Evolutionary conservation across 164 flowering plant species (phyloP), one percentile per base, ranked within the genome.

Genomic region (Tetracentron sinense): DNA sequence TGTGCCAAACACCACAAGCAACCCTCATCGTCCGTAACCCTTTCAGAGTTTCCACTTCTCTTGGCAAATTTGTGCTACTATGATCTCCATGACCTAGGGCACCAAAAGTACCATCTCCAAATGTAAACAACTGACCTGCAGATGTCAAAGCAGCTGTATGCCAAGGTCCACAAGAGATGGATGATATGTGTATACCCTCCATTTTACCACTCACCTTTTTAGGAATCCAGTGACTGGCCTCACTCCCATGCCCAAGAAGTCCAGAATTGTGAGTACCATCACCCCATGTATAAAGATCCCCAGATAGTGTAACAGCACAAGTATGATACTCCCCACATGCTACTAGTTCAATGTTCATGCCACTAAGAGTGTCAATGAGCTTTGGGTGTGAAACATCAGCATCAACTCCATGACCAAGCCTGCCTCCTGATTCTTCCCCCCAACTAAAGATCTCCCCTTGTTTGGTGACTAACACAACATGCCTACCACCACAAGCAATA

Each of bases 31-130:
- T 80, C 49, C 88, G 67, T 28, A 75, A 58, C 57, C 96, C 99
- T 70, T 60, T 82, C 54, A 94, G 76, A 54, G 82, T 46, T 61
- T 85, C 88, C 50, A 94, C 96, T 77, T 87, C 95, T 60, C 90
- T 79, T 15, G 97, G 99, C 63, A 71, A 60, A 58, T 35, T 73
- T 33, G 70, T 68, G 72, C 82, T 76, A 56, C 47, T 60, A 44
- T 69, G 82, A 72, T 86, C 85, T 56, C 99, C 99, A 70, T 94
- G 97, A 25, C 99, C 99, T 15, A 94, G 74, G 54, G 84, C 95
- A 47, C 99, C 99, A 78, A 94, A 94, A 56, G 90, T 85, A 54
- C 98, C 98, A 70, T 91, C 98, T 56, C 98, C 98, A 83, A 94
- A 94, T 35, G 99, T 91, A 70, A 91, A 89, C 69, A 94, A 72